Evolutionary conservation across 352 stramenopile genomes (phyloP).

Genomic region (Plasmopara viticola): DNA sequence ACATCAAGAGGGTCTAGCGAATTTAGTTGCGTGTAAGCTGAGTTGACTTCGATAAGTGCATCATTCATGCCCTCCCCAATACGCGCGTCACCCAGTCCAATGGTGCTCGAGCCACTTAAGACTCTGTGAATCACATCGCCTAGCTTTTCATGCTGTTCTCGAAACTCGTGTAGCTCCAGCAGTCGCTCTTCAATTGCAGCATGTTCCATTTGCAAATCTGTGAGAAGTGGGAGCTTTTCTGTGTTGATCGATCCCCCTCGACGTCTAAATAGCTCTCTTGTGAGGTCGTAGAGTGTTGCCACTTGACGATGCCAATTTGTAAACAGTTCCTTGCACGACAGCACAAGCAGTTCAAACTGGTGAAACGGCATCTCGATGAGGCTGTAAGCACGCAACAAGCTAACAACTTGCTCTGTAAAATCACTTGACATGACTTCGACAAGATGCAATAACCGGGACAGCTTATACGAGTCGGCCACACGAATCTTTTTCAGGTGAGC

Average conservation of each 20-base stretch:
- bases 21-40: constrained; percentile 81
- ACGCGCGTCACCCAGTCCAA: constrained; percentile 30
- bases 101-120: constrained; percentile 42
- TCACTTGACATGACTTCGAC: constrained; percentile 86
- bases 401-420: constrained; percentile 74
- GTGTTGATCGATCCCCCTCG: constrained; percentile 72
- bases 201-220: constrained; percentile 84
- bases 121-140: constrained; percentile 84
- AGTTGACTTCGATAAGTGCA: constrained; percentile 82
- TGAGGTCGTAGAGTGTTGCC: constrained; percentile 76
- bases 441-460: constrained; percentile 66
- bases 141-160: constrained; percentile 88
- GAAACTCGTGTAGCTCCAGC: constrained; percentile 85
- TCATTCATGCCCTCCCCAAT: constrained; percentile 69
- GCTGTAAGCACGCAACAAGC: constrained; percentile 73
- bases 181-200: constrained; percentile 82
- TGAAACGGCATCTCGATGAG: constrained; percentile 81
- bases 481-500: constrained; percentile 89
- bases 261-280: constrained; percentile 81
- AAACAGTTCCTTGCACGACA: constrained; percentile 80
- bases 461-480: constrained; percentile 84
- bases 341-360: constrained; percentile 72
- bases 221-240: constrained; percentile 72
- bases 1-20: constrained; percentile 81
- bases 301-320: constrained; percentile 83